Conservation (phyloP, 352 stramenopile species). For the Globisporangium nunn region DNA sequence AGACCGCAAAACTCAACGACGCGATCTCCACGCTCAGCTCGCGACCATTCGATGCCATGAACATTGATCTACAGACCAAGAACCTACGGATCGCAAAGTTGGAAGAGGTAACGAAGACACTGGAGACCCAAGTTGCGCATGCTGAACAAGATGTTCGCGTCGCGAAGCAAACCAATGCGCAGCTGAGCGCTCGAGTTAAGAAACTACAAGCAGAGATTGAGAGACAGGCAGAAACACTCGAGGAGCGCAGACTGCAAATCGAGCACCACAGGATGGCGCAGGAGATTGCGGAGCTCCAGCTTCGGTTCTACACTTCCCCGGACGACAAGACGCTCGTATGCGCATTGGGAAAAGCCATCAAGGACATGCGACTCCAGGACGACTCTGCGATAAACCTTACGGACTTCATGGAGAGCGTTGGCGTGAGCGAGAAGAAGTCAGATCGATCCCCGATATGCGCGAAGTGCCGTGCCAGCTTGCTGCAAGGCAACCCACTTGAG, state of each 20-base stretch:
- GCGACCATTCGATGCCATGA: slow-evolving; percentile 37
- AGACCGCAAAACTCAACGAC: slow-evolving; percentile 48
- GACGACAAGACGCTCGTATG: slow-evolving; percentile 41
- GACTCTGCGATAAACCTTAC: neutral
- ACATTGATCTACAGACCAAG: slow-evolving; percentile 36
- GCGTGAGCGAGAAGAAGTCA: neutral
- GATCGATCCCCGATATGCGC: neutral
- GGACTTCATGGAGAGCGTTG: slow-evolving; percentile 5
- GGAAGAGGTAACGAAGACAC: slow-evolving; percentile 23
- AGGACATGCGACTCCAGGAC: slow-evolving; percentile 31
- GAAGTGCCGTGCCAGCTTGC: neutral
- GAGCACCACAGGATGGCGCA: slow-evolving; percentile 36
- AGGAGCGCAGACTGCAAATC: slow-evolving; percentile 11
- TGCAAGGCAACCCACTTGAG: slow-evolving; percentile 4
- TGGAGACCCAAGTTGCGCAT: slow-evolving; percentile 15
- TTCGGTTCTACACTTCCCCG: slow-evolving; percentile 41
- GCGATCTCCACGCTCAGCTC: slow-evolving; percentile 36
- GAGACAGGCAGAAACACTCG: slow-evolving; percentile 11
- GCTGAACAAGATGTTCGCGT: slow-evolving; percentile 19
- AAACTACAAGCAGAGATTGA: slow-evolving; percentile 15
- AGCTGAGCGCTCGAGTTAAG: slow-evolving; percentile 13
- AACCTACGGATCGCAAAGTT: slow-evolving; percentile 40
- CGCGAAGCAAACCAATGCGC: slow-evolving; percentile 14
- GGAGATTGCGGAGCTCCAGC: slow-evolving; percentile 43
- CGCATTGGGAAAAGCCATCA: slow-evolving; percentile 40